phyloP scores from a whole-genome alignment of 1,284 basidiomycete genomes.

The Ganoderma lingzhi region DNA sequence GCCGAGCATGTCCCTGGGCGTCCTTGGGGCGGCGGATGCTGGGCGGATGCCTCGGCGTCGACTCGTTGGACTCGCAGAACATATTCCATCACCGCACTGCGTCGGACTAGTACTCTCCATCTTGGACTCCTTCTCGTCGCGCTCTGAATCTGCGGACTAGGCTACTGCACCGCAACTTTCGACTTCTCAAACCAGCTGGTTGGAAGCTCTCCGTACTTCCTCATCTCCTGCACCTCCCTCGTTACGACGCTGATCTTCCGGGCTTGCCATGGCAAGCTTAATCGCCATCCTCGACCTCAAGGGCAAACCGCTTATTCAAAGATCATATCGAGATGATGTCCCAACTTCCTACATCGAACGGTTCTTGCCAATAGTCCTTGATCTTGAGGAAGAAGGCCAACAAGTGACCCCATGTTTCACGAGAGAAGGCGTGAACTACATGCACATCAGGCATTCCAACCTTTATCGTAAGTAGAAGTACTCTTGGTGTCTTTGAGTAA shows the following conservation, averaged over 20 bases:
- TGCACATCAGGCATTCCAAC: conserved; percentile 99
- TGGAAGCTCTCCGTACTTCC: background rate
- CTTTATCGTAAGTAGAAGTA: conserved; percentile 80
- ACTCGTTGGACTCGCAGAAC: background rate
- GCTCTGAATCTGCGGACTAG: background rate
- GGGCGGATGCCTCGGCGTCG: background rate
- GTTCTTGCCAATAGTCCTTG: conserved; percentile 94
- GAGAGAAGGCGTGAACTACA: conserved; percentile 93
- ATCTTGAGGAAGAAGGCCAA: conserved; percentile 97
- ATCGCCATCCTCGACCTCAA: conserved; percentile 98
- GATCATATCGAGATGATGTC: conserved; percentile 98
- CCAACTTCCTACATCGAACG: conserved; percentile 89
- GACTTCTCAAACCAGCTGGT: background rate
- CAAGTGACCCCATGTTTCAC: conserved; percentile 97
- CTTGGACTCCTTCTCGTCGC: background rate
- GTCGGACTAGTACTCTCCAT: background rate
- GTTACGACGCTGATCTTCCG: background rate
- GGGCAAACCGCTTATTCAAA: conserved; percentile 97
- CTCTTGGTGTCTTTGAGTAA: background rate
- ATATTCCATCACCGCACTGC: background rate
- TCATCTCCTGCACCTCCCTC: background rate
- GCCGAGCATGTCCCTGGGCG: conserved; percentile 13
- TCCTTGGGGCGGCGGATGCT: too few relatives aligned
- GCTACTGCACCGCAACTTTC: background rate
- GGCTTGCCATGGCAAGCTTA: conserved; percentile 60